Evolutionary conservation across 139 green algal species (phyloP).

Genomic region (Microglena sp.): DNA sequence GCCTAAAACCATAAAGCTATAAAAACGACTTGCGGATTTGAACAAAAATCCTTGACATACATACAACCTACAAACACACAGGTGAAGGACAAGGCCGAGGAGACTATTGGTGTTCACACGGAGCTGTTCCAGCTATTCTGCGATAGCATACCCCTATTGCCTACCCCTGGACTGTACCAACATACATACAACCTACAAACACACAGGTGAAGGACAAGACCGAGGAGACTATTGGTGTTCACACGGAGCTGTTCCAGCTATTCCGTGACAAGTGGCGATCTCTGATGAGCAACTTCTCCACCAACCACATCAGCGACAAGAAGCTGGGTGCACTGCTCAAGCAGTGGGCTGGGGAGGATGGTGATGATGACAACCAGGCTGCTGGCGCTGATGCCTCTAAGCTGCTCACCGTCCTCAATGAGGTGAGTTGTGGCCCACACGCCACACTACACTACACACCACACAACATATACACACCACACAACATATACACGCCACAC

Average conservation of each 20-base stretch:
- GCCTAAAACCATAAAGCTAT: no score
- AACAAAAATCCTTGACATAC: no score
- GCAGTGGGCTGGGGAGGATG: constrained; percentile 44
- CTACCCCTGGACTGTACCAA: no score
- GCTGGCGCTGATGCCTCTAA: constrained; percentile 16
- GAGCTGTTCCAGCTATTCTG: no score
- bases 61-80: no score
- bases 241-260: constrained; percentile 50
- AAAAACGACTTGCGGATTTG: no score
- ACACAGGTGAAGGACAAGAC: constrained; percentile 61
- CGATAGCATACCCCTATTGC: no score
- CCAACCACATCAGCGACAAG: constrained; percentile 42
- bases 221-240: constrained; percentile 54
- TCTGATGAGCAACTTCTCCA: constrained; percentile 30
- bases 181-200: no score
- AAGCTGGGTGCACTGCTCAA: constrained; percentile 49
- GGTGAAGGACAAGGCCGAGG: constrained; percentile 58
- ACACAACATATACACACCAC: no score
- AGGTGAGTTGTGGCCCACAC: no score
- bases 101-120: constrained; percentile 59
- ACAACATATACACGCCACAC: no score
- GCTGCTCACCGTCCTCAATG: constrained; percentile 31
- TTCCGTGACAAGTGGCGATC: constrained; percentile 43
- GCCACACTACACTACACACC: no score
- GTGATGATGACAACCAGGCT: constrained; percentile 7